Evolutionary conservation across 352 stramenopile genomes (phyloP).

Genomic region (Phytophthora pini): DNA sequence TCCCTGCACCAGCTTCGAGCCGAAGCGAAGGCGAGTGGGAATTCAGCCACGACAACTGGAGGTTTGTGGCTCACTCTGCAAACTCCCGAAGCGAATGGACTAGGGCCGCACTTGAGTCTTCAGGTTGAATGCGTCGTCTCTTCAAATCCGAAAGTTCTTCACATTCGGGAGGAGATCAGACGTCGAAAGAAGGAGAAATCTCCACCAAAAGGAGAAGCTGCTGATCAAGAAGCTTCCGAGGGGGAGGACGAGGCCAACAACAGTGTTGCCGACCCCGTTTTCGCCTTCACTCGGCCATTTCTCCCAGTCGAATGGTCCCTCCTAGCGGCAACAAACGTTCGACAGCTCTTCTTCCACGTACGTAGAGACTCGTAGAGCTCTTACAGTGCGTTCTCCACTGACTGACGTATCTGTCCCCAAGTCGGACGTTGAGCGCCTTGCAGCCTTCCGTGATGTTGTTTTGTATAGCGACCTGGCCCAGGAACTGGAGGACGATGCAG

Average conservation of each 20-base stretch:
- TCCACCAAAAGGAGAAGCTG: not conserved
- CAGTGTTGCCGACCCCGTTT: conserved; percentile 54
- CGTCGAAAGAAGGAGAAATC: not conserved
- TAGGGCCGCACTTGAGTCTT: conserved; percentile 38
- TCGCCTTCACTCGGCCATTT: conserved; percentile 59
- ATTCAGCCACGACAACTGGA: conserved; percentile 10
- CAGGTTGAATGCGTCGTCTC: conserved; percentile 49
- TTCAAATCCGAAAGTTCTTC: conserved; percentile 32
- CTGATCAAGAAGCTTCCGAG: not conserved
- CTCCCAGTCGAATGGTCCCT: conserved; percentile 62
- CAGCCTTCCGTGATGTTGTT: conserved; percentile 57
- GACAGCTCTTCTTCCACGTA: conserved; percentile 73
- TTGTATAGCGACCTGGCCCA: conserved; percentile 57
- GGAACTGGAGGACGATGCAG: conserved; percentile 59
- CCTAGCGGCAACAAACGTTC: conserved; percentile 60
- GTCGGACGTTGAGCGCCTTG: conserved; percentile 62
- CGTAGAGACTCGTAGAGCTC: not conserved
- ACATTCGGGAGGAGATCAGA: conserved; percentile 29
- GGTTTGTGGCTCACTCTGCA: conserved; percentile 53
- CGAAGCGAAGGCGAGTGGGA: not conserved
- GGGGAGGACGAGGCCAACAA: conserved; percentile 5
- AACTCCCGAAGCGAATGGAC: conserved; percentile 17
- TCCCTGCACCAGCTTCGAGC: conserved; percentile 41
- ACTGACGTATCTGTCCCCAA: conserved; percentile 15
- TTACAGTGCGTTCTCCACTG: not conserved